Evolutionary conservation across 768 basidiomycete species (phyloP).

Genomic region (Phanerochaete sordida): DNA sequence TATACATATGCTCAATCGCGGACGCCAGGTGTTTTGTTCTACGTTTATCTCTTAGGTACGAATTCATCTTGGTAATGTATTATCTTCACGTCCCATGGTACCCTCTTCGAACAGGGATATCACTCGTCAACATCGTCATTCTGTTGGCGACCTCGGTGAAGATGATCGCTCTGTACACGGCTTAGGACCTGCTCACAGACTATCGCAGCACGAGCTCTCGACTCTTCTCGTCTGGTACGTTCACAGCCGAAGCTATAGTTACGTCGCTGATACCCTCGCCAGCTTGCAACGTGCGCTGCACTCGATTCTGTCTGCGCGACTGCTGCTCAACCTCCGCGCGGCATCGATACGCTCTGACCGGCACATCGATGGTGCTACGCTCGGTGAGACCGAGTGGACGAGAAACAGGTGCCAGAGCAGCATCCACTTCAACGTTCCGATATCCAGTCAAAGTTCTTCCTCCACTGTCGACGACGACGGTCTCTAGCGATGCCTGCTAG

Average conservation of each 20-base stretch:
- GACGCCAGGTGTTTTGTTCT: slow-evolving; percentile 4
- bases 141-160: not conserved
- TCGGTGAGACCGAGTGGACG: not conserved
- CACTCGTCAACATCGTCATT: slow-evolving; percentile 8
- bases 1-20: too few species aligned
- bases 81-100: too few species aligned
- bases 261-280: not conserved
- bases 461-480: not conserved
- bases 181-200: too few species aligned
- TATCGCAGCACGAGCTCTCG: not conserved
- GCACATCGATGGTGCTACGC: not conserved
- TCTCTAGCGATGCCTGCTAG: too few species aligned
- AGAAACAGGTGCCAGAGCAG: not conserved
- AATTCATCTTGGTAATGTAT: too few species aligned
- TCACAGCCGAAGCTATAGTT: not conserved
- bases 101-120: not conserved
- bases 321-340: slow-evolving; percentile 12
- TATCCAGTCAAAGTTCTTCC: not conserved
- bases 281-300: slow-evolving; percentile 11
- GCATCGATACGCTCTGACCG: not conserved
- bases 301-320: slow-evolving; percentile 10
- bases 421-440: not conserved
- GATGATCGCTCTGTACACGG: too few species aligned
- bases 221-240: slow-evolving; percentile 9
- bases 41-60: slow-evolving; percentile 10